Evolutionary conservation across 2,329 filamentous ascomycete species (phyloP).

Genomic region (Amauroascus verrucosus): DNA sequence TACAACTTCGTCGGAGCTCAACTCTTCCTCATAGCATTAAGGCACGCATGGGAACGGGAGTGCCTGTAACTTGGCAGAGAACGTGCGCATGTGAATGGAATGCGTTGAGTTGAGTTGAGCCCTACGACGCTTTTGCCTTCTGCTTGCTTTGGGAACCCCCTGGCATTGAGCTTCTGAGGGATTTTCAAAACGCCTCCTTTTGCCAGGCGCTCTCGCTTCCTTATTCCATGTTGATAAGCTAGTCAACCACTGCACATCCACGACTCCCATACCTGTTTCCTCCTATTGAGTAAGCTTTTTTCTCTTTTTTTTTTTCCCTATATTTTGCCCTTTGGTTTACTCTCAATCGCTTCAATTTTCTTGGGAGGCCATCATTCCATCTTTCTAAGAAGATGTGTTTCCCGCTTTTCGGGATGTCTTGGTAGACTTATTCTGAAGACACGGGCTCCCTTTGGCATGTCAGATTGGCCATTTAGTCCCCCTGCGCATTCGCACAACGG

Average conservation of each 20-base stretch:
- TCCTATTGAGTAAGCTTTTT: neutral
- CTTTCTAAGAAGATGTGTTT: neutral
- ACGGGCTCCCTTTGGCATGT: neutral
- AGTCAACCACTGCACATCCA: neutral
- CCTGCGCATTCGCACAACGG: neutral
- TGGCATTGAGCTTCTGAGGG: neutral
- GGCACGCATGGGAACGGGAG: neutral
- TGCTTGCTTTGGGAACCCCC: neutral
- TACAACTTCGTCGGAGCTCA: neutral
- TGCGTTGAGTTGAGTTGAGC: neutral
- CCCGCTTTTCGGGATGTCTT: neutral
- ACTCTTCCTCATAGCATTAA: neutral
- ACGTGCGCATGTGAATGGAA: conserved; percentile 1
- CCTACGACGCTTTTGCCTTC: neutral
- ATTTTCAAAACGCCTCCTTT: neutral
- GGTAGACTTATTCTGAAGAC: neutral
- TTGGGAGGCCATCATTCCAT: neutral
- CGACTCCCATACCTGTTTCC: neutral
- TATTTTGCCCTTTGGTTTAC: neutral
- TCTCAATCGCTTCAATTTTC: neutral
- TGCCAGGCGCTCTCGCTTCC: neutral
- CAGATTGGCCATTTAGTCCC: neutral
- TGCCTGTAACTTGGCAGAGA: neutral
- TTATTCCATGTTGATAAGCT: neutral
- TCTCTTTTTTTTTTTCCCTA: neutral